These are phyloP conservation scores for Coleophoma crateriformis DNA, from an alignment of 2,329 filamentous ascomycete genomes.

Conservation along the genomic window DNA sequence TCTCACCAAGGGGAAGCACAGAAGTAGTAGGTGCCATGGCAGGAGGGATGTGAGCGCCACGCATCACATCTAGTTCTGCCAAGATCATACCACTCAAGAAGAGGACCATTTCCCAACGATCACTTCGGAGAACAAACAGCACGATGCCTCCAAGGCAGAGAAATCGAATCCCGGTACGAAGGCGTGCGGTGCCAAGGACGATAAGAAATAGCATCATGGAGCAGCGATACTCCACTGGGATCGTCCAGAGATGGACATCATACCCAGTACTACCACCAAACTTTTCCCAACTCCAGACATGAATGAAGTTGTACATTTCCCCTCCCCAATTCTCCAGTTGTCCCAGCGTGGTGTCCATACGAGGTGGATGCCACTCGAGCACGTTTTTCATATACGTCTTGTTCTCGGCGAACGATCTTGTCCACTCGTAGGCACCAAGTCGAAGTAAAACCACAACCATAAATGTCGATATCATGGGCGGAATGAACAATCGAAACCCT, in stretches of 20 bases:
- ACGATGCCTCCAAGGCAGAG: background rate
- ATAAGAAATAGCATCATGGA: conserved; percentile 5
- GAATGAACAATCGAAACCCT: conserved; percentile 35
- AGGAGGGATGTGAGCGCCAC: background rate
- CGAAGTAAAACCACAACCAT: conserved; percentile 28
- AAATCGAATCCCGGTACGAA: background rate
- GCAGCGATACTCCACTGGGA: conserved; percentile 2
- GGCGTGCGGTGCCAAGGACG: conserved; percentile 1
- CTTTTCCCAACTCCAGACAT: conserved; percentile 13
- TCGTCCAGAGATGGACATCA: conserved; percentile 6
- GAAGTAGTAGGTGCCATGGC: background rate
- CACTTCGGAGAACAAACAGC: conserved; percentile 1
- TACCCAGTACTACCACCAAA: background rate
- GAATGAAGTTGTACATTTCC: conserved; percentile 7
- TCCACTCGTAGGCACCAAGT: conserved; percentile 18
- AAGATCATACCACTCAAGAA: conserved; percentile 30
- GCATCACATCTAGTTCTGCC: conserved; percentile 31
- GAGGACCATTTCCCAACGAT: conserved; percentile 1
- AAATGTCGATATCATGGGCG: conserved; percentile 34
- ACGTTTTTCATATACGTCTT: background rate
- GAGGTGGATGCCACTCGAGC: background rate
- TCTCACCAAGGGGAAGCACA: background rate
- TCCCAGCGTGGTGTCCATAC: background rate
- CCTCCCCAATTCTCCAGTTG: background rate
- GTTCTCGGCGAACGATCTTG: conserved; percentile 16